Evolutionary conservation across 2,329 filamentous ascomycete species (phyloP).

Genomic region (Exophiala oligosperma): DNA sequence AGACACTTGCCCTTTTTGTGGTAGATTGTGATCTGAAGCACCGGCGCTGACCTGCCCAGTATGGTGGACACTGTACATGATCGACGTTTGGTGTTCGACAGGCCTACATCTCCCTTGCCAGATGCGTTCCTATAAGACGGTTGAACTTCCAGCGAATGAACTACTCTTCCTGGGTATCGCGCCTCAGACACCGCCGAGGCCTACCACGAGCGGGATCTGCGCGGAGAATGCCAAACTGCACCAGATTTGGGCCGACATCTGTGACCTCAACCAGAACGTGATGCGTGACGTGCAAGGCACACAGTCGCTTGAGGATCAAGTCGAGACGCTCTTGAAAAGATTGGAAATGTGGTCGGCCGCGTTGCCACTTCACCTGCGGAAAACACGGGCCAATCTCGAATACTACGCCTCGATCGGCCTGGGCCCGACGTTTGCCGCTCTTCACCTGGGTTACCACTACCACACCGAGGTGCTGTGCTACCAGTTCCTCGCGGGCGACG

Average conservation of each 20-base stretch:
- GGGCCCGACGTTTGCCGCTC: slow-evolving; percentile 44
- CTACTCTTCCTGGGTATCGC: slow-evolving; percentile 31
- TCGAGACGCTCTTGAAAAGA: slow-evolving; percentile 34
- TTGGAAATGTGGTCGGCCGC: slow-evolving; percentile 38
- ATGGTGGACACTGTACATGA: slow-evolving; percentile 44
- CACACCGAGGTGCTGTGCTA: slow-evolving; percentile 49
- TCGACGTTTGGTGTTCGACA: slow-evolving; percentile 41
- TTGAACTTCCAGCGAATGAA: slow-evolving; percentile 40
- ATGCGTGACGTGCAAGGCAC: slow-evolving; percentile 31
- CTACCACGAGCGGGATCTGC: slow-evolving; percentile 5
- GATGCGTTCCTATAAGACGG: slow-evolving; percentile 28
- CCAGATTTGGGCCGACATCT: slow-evolving; percentile 41
- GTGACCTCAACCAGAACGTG: slow-evolving; percentile 39
- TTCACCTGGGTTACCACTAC: slow-evolving; percentile 50
- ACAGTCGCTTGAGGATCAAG: slow-evolving; percentile 18
- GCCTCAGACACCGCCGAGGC: slow-evolving; percentile 1
- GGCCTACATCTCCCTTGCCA: slow-evolving; percentile 38
- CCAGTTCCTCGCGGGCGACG: slow-evolving; percentile 44
- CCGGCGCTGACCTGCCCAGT: slow-evolving; percentile 14
- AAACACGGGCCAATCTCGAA: slow-evolving; percentile 41
- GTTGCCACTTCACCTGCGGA: slow-evolving; percentile 37
- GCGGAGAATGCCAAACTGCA: slow-evolving; percentile 40
- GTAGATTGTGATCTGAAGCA: not conserved
- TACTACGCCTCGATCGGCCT: slow-evolving; percentile 39
- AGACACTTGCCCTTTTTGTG: not conserved